A percentile compares a stretch with the other conserved stretches of the same genome.
Conservation (phyloP, 331 rosid genomes). For the Telfairia occidentalis region DNA sequence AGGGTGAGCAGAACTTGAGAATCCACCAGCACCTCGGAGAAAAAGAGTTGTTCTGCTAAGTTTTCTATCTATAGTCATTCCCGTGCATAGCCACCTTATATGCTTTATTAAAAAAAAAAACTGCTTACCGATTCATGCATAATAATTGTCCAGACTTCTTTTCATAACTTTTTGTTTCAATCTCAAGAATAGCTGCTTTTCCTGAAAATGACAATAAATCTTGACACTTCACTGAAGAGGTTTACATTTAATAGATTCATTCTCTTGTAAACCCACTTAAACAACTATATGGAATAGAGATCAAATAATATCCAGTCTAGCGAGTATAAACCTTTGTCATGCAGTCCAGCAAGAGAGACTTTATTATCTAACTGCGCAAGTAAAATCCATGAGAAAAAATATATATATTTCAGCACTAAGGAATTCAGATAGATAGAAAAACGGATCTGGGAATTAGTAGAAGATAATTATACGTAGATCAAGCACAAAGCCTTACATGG, state of each 20-base stretch:
- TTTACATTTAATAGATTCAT: neutral
- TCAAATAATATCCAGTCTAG: neutral
- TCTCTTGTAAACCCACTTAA: neutral
- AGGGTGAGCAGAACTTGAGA: conserved; percentile 69
- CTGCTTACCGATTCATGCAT: conserved; percentile 75
- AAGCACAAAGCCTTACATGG: conserved; percentile 41
- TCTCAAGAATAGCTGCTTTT: conserved; percentile 87
- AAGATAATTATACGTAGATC: conserved; percentile 14
- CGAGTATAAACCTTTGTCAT: conserved; percentile 41
- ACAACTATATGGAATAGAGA: neutral
- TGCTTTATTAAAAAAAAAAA: conserved; percentile 11
- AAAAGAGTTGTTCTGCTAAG: conserved; percentile 48
- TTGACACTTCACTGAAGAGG: conserved; percentile 3
- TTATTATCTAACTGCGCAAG: conserved; percentile 53
- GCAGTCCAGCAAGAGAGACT: conserved; percentile 71
- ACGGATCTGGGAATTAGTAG: neutral
- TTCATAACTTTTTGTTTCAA: conserved; percentile 77
- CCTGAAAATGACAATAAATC: conserved; percentile 34
- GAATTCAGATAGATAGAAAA: neutral
- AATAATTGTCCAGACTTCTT: conserved; percentile 66
- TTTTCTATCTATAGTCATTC: conserved; percentile 19
- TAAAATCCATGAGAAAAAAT: conserved; percentile 11
- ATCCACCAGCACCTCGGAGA: conserved; percentile 97
- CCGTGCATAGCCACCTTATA: conserved; percentile 12
- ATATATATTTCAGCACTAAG: conserved; percentile 13